These are phyloP conservation scores for Plicaturopsis crispa DNA, from an alignment of 768 basidiomycete genomes.

Conservation along the genomic window DNA sequence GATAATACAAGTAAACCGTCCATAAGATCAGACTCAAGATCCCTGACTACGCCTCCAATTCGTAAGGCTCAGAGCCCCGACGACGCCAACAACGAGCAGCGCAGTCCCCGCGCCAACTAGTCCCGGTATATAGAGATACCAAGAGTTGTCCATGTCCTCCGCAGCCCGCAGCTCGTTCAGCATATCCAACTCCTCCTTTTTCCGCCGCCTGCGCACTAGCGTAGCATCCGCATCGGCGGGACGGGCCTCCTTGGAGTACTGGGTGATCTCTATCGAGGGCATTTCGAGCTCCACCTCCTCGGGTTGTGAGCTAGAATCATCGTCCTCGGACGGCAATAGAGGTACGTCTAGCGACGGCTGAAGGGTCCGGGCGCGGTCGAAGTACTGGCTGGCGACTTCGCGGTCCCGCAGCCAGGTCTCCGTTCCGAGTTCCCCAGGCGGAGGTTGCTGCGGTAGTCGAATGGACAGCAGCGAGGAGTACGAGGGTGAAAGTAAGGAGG, in stretches of 20 bases:
- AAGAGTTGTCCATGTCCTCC: constrained; percentile 61
- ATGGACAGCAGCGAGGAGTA: constrained; percentile 75
- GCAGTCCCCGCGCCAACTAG: constrained; percentile 83
- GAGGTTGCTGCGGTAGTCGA: constrained; percentile 49
- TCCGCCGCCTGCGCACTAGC: constrained; percentile 40
- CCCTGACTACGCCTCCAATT: constrained; percentile 59
- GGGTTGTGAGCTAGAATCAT: constrained; percentile 16
- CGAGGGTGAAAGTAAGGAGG: constrained; percentile 62
- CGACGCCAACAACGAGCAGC: constrained; percentile 67
- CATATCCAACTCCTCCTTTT: constrained; percentile 47
- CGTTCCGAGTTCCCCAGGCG: constrained; percentile 47
- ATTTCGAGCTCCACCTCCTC: constrained; percentile 47
- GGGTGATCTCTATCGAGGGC: constrained; percentile 53
- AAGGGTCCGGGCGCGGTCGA: constrained; percentile 59
- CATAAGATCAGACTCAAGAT: constrained; percentile 25
- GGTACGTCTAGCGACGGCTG: constrained; percentile 65
- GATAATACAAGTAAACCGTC: no score
- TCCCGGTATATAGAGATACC: constrained; percentile 76
- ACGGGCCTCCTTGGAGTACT: constrained; percentile 21
- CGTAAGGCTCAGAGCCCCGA: constrained; percentile 73
- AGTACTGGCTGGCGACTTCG: constrained; percentile 61
- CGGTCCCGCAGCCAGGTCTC: constrained; percentile 74
- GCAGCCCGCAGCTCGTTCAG: constrained; percentile 35
- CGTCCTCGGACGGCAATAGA: constrained; percentile 43
- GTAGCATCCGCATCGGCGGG: no score